phyloP scores from a whole-genome alignment of 768 basidiomycete genomes.

The Boletus insuetus region DNA sequence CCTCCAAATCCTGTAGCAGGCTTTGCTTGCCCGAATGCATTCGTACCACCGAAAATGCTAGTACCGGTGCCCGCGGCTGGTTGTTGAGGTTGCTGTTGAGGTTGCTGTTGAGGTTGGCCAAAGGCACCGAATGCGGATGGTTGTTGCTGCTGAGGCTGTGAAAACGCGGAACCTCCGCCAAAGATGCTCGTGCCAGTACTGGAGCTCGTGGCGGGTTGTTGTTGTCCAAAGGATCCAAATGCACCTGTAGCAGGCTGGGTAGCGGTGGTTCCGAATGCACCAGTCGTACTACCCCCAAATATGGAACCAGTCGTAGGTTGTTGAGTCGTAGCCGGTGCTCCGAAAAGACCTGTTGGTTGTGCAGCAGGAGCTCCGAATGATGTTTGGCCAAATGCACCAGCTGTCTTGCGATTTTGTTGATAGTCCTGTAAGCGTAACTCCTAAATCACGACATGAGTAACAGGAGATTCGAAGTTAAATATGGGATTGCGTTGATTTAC shows the following conservation, averaged over 20 bases:
- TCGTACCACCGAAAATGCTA: conserved; percentile 34
- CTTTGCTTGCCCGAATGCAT: conserved; percentile 31
- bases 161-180: conserved; percentile 40
- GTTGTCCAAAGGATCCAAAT: conserved; percentile 36
- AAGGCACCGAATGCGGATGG: conserved; percentile 50
- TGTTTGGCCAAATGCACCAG: conserved; percentile 57
- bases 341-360: conserved; percentile 26
- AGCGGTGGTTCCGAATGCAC: conserved; percentile 23
- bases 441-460: conserved; percentile 33
- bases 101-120: conserved; percentile 38
- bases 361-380: conserved; percentile 26
- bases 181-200: conserved; percentile 41
- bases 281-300: conserved; percentile 26
- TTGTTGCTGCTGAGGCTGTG: conserved; percentile 33
- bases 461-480: conserved; percentile 1
- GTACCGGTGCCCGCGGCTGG: conserved; percentile 35
- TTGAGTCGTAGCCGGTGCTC: conserved; percentile 25
- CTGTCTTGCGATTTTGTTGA: conserved; percentile 68
- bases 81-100: conserved; percentile 29
- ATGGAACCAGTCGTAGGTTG: conserved; percentile 31
- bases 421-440: conserved; percentile 80
- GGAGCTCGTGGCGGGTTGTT: conserved; percentile 34
- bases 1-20: conserved; percentile 31
- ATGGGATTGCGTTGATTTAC: conserved; percentile 33
- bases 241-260: conserved; percentile 26